Conservation (phyloP, 805 yeast genomes). For the Candida maris region DNA sequence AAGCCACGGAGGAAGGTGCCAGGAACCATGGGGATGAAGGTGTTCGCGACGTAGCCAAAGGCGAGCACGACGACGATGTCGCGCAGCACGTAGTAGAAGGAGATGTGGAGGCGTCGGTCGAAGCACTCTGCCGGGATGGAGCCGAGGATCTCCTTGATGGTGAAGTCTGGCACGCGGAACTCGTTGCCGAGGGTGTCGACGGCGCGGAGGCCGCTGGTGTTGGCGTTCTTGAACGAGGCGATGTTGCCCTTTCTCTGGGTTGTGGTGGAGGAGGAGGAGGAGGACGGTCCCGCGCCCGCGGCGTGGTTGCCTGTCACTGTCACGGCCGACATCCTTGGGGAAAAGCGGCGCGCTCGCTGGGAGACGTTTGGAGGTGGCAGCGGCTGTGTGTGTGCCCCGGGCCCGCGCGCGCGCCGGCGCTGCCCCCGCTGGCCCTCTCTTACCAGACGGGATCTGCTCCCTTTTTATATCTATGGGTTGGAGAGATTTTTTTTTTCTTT, state of each 20-base stretch:
- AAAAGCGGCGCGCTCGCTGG: too few relatives aligned
- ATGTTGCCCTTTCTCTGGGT: conserved; percentile 40
- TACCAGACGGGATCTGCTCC: too few relatives aligned
- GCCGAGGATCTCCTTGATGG: conserved; percentile 69
- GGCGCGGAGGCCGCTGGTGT: conserved; percentile 38
- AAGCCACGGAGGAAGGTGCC: conserved; percentile 42
- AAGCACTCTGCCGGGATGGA: conserved; percentile 76
- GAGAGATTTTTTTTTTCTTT: too few relatives aligned
- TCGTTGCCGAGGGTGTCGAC: conserved; percentile 60
- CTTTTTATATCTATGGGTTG: too few relatives aligned
- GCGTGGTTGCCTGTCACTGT: conserved; percentile 29
- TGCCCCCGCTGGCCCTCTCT: too few relatives aligned
- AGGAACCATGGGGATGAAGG: conserved; percentile 50
- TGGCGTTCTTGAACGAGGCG: conserved; percentile 32
- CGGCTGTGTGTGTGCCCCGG: too few relatives aligned
- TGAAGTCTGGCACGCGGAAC: conserved; percentile 69
- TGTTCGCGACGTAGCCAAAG: conserved; percentile 52
- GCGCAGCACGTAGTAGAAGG: conserved; percentile 64
- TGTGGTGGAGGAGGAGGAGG: conserved; percentile 13
- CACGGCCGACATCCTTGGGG: conserved; percentile 34
- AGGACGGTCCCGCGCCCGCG: conserved; percentile 3
- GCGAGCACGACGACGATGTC: conserved; percentile 51
- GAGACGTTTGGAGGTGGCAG: too few relatives aligned
- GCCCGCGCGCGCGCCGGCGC: too few relatives aligned
- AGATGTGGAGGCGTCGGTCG: conserved; percentile 52